Base-by-base conservation (phyloP, 2,329 filamentous ascomycete genomes). In the Pseudogymnoascus sp. region DNA sequence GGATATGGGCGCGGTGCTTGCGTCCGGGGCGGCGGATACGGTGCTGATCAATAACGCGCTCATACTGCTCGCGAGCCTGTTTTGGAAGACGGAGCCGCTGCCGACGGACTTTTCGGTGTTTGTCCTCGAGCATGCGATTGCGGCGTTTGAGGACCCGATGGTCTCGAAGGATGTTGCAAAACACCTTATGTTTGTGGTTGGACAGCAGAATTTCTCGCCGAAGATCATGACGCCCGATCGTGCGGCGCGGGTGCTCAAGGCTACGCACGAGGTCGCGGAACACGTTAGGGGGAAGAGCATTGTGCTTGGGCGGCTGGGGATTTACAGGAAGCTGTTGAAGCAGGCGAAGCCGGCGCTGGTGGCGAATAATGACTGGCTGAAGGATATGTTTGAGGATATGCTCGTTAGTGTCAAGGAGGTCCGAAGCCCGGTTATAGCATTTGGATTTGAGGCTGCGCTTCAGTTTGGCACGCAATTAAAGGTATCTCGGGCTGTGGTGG, bases 271-370 rank as follows among this genome's bases (percentile, higher is more conserved):
- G 6, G 84, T 97, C 37, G 88, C 91, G 62, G 80, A 88, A 2
- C 83, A 88, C 61, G 77, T 93, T 43, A 87, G 82, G 64, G 92
- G 92, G 16, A 96, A 92, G 71, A 91, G 88, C 64, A 89, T 96
- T 38, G 78, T 92, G 39, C 86, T 88, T 68, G 87, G 89, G 63
- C 86, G 93, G 14, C 80, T 96, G 10, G 79, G 85, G 55, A 88
- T 96, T 60, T 97, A 96, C 72, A 85, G 86, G 66, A 87, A 86
- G 61, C 78, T 99, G 1, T 75, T 96, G 23, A 83, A 83, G 64
- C 90, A 95, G 74, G 83, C 86, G 4, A 87, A 83, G 60, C 75
- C 79, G 16, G 78, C 85, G 21, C 96, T 99, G 87, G 76, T 86
- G 14, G 76, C 81, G 23, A 85, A 91, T 62, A 79, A 83, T 2